These are phyloP conservation scores for Exophiala mesophila DNA, from an alignment of 2,329 filamentous ascomycete species.

Conservation along the genomic window DNA sequence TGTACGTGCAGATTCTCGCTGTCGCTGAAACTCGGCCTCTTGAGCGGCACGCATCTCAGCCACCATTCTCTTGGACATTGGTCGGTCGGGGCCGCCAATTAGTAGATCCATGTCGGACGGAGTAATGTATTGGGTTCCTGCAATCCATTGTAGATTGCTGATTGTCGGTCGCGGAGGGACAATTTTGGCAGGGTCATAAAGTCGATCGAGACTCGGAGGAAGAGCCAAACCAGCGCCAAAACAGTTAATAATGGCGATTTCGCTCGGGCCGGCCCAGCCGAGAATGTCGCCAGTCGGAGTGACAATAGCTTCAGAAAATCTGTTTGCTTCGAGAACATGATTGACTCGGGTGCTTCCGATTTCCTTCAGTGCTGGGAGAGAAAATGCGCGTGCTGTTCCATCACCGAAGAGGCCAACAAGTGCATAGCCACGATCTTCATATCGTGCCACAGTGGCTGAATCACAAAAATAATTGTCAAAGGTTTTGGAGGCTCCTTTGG, in stretches of 20 bases:
- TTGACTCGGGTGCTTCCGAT: conserved; percentile 63
- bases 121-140: conserved; percentile 86
- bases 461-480: conserved; percentile 84
- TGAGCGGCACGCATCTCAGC: conserved; percentile 73
- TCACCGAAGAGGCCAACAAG: conserved; percentile 83
- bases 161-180: conserved; percentile 84
- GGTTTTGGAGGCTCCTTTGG: conserved; percentile 86
- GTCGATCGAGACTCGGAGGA: conserved; percentile 61
- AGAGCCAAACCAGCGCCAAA: conserved; percentile 71
- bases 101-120: conserved; percentile 82
- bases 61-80: conserved; percentile 82
- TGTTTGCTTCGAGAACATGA: conserved; percentile 65
- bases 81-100: conserved; percentile 82
- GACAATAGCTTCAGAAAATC: conserved; percentile 66
- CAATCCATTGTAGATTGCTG: conserved; percentile 92
- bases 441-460: conserved; percentile 69
- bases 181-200: conserved; percentile 71
- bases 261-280: conserved; percentile 82
- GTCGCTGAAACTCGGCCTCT: conserved; percentile 43
- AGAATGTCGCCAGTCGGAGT: conserved; percentile 76
- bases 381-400: conserved; percentile 71
- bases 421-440: conserved; percentile 69
- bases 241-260: conserved; percentile 74
- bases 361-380: conserved; percentile 83
- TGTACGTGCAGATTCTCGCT: conserved; percentile 35